Conservation (phyloP, 768 basidiomycete genomes). For the Russula vinacea region DNA sequence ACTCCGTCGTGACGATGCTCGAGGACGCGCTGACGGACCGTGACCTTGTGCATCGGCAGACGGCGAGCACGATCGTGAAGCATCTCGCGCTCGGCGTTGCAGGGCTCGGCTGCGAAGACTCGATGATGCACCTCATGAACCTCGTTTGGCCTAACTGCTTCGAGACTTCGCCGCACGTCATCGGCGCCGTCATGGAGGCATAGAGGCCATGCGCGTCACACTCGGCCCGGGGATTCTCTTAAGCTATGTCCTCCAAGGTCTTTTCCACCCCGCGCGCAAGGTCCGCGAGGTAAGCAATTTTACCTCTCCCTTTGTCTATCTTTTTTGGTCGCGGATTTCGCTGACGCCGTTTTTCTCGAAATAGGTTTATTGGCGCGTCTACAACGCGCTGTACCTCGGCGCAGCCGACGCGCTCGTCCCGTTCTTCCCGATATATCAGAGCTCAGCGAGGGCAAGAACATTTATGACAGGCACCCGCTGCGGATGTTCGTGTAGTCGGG, state of each 20-base stretch:
- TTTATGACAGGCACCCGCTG: conserved; percentile 79
- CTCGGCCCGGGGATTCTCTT: conserved; percentile 90
- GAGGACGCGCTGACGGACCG: conserved; percentile 98
- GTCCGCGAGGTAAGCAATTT: conserved; percentile 76
- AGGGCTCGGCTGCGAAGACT: conserved; percentile 96
- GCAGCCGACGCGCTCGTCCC: conserved; percentile 90
- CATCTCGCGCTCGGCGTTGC: conserved; percentile 96
- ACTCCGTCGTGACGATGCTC: conserved; percentile 96
- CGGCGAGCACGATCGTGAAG: conserved; percentile 97
- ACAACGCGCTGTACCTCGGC: conserved; percentile 92
- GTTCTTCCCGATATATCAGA: conserved; percentile 89
- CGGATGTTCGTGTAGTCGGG: conserved; percentile 68
- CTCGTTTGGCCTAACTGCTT: conserved; percentile 99
- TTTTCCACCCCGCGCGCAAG: conserved; percentile 96
- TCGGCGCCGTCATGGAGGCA: conserved; percentile 95
- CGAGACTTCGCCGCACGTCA: conserved; percentile 97
- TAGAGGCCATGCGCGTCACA: conserved; percentile 96
- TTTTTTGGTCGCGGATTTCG: too few species aligned
- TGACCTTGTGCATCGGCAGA: conserved; percentile 97
- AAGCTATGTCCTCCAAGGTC: conserved; percentile 88
- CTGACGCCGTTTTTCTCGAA: not conserved
- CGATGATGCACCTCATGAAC: conserved; percentile 96
- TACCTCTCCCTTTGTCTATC: not conserved
- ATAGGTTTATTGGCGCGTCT: conserved; percentile 87
- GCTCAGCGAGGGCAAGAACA: conserved; percentile 84